Percentiles rank a stretch among this genome's conserved stretches.
Conservation (phyloP, 768 basidiomycete species). For the Suillus luteus region DNA sequence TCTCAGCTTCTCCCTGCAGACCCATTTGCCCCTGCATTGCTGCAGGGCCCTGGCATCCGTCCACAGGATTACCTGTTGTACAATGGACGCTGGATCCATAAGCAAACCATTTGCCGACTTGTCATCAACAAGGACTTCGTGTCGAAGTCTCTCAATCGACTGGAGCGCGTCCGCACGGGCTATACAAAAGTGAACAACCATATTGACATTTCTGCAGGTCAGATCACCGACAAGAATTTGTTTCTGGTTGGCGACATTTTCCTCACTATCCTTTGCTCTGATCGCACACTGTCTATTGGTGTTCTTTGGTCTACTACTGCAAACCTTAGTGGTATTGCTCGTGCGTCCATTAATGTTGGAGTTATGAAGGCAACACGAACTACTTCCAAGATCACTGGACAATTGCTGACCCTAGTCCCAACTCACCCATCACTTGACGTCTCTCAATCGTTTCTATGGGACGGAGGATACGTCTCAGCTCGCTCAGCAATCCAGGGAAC, state of each 20-base stretch:
- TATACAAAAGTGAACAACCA: too few species aligned
- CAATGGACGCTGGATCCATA: slow-evolving; percentile 10
- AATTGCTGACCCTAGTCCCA: background rate
- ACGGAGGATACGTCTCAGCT: background rate
- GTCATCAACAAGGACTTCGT: background rate
- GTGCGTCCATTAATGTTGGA: background rate
- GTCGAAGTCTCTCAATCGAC: too few species aligned
- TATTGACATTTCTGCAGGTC: background rate
- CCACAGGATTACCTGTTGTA: slow-evolving; percentile 5
- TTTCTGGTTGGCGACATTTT: background rate
- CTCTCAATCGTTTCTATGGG: background rate
- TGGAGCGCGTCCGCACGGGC: too few species aligned
- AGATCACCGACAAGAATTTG: background rate
- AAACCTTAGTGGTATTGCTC: too few species aligned
- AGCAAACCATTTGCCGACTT: slow-evolving; percentile 1
- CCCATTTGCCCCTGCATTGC: too few species aligned
- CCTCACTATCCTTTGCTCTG: background rate
- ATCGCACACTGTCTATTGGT: background rate
- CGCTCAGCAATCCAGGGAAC: background rate
- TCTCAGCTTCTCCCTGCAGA: too few species aligned
- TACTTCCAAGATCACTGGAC: background rate
- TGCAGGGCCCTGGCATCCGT: background rate
- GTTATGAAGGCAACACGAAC: background rate
- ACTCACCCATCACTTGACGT: background rate
- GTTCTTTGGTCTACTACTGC: background rate